A percentile compares a stretch with the other conserved stretches of the same genome.
Evolutionary conservation across 2,329 filamentous ascomycete species (phyloP).

Genomic region (Hypoxylon rubiginosum): DNA sequence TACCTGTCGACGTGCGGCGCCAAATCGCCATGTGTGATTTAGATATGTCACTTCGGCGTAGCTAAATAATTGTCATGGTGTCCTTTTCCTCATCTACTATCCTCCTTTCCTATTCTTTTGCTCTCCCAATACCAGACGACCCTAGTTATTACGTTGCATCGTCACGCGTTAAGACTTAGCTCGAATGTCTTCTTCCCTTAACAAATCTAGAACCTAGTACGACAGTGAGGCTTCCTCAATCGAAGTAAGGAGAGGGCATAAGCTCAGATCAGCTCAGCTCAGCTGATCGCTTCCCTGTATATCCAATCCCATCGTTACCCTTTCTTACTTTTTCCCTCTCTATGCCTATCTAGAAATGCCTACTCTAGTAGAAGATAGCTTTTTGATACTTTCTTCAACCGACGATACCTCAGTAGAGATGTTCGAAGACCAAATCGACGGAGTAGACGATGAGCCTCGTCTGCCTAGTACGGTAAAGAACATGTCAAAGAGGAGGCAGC

Average conservation of each 20-base stretch:
- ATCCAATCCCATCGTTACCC: neutral
- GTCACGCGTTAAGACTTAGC: neutral
- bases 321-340: neutral
- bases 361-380: slow-evolving; percentile 21
- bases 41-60: slow-evolving; percentile 13
- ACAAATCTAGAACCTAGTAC: neutral
- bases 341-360: slow-evolving; percentile 20
- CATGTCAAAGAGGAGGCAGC: slow-evolving; percentile 28
- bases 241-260: slow-evolving; percentile 7
- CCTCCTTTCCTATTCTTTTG: slow-evolving; percentile 11
- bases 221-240: slow-evolving; percentile 1
- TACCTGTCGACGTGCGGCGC: slow-evolving; percentile 18
- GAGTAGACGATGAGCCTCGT: neutral
- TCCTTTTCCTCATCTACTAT: slow-evolving; percentile 15
- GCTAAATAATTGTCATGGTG: slow-evolving; percentile 25
- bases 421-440: slow-evolving; percentile 8
- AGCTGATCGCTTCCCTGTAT: neutral
- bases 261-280: slow-evolving; percentile 12
- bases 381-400: slow-evolving; percentile 27
- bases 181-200: slow-evolving; percentile 1
- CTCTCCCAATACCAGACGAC: neutral
- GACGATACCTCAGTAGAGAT: slow-evolving; percentile 23
- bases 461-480: neutral
- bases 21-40: slow-evolving; percentile 6
- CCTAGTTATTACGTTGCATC: slow-evolving; percentile 8